These are phyloP conservation scores for Termitomyces sp. DNA, from an alignment of 768 basidiomycete genomes.

Conservation along the genomic window DNA sequence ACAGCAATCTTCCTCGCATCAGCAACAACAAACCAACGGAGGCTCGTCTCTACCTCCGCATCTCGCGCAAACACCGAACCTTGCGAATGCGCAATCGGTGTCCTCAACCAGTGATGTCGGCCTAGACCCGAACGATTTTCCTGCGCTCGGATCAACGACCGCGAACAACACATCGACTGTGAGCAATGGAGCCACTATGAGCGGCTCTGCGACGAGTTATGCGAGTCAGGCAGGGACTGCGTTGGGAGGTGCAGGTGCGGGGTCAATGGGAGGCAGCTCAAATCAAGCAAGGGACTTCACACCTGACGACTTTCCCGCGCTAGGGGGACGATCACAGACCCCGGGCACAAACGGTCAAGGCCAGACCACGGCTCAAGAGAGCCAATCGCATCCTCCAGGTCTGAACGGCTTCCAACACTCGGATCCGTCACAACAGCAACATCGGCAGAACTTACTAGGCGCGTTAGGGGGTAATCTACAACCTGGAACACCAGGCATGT, in stretches of 20 bases:
- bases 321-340: conserved; percentile 60
- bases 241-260: conserved; percentile 38
- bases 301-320: conserved; percentile 87
- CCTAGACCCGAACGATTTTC: conserved; percentile 84
- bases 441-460: conserved; percentile 57
- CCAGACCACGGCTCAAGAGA: conserved; percentile 35
- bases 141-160: conserved; percentile 72
- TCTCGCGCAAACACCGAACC: conserved; percentile 48
- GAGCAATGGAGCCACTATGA: conserved; percentile 31
- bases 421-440: conserved; percentile 36
- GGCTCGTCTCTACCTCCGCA: conserved; percentile 52
- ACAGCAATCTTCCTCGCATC: conserved; percentile 40
- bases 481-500: conserved; percentile 60
- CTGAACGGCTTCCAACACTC: conserved; percentile 62
- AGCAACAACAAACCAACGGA: conserved; percentile 55
- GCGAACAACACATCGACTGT: conserved; percentile 37
- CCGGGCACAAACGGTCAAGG: conserved; percentile 32
- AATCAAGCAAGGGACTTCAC: conserved; percentile 66
- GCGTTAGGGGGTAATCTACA: conserved; percentile 37
- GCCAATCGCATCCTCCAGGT: conserved; percentile 67
- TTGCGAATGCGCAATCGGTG: conserved; percentile 52
- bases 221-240: conserved; percentile 77
- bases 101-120: conserved; percentile 73
- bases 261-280: conserved; percentile 31
- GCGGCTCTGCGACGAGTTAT: conserved; percentile 60